Evolutionary conservation across 2,329 filamentous ascomycete genomes (phyloP).

Genomic region (Pseudogymnoascus sp.): DNA sequence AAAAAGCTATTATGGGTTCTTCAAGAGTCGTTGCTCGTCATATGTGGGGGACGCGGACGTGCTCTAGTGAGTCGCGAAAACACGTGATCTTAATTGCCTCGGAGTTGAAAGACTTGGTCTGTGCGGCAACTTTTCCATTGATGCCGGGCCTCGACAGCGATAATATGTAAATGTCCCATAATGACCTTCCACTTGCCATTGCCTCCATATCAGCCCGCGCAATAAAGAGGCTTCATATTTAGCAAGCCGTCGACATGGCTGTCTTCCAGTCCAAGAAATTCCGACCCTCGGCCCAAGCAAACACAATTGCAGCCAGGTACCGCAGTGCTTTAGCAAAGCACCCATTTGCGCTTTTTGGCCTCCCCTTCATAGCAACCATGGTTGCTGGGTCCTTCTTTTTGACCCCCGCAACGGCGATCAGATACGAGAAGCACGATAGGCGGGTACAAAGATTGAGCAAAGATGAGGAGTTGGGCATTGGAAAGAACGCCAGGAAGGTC

Average conservation of each 20-base stretch:
- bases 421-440: conserved; percentile 88
- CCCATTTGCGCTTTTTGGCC: conserved; percentile 86
- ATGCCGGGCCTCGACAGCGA: background rate
- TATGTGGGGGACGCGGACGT: conserved; percentile 1
- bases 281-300: conserved; percentile 55
- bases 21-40: background rate
- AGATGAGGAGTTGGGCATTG: conserved; percentile 79
- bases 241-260: conserved; percentile 39
- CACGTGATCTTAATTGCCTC: background rate
- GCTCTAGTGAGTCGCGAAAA: background rate
- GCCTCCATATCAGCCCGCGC: background rate
- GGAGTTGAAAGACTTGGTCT: background rate
- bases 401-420: conserved; percentile 84
- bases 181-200: background rate
- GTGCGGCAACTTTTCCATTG: background rate
- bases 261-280: conserved; percentile 65
- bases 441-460: conserved; percentile 77
- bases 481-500: conserved; percentile 60
- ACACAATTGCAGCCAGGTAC: conserved; percentile 67
- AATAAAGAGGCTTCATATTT: background rate
- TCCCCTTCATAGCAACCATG: conserved; percentile 86
- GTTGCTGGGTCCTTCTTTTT: conserved; percentile 89
- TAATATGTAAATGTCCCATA: background rate
- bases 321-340: conserved; percentile 65
- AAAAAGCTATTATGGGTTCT: background rate